These are phyloP conservation scores for Immersiella caudata DNA, from an alignment of 495 filamentous ascomycete genomes.

Conservation along the genomic window DNA sequence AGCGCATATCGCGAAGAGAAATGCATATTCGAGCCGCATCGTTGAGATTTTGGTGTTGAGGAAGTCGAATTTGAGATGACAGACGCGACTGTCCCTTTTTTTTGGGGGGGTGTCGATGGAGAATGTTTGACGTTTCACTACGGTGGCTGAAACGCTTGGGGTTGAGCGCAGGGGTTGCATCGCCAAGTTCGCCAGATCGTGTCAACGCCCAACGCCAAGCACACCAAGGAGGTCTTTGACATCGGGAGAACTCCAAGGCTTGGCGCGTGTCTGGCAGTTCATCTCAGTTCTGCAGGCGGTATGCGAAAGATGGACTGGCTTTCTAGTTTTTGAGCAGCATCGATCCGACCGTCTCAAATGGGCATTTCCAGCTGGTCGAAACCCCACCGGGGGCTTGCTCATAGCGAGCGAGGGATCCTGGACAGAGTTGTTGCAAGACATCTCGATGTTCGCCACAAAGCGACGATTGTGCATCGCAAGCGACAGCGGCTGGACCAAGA, in stretches of 20 bases:
- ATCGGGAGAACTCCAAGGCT: not conserved
- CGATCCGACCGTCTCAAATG: no score
- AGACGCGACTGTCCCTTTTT: not conserved
- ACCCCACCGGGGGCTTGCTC: no score
- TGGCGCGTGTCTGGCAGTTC: not conserved
- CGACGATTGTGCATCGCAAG: not conserved
- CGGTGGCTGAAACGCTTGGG: slow-evolving; percentile 16
- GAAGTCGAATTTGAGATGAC: not conserved
- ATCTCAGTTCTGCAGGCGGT: not conserved
- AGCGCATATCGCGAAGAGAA: not conserved
- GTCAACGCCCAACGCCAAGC: not conserved
- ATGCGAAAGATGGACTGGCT: no score
- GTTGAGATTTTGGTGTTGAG: not conserved
- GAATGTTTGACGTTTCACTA: slow-evolving; percentile 8
- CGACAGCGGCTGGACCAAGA: not conserved
- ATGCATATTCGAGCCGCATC: not conserved
- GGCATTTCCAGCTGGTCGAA: no score
- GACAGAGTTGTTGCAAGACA: no score
- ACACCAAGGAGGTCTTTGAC: not conserved
- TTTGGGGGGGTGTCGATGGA: not conserved
- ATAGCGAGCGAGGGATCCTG: no score
- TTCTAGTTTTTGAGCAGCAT: no score
- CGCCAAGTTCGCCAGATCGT: not conserved
- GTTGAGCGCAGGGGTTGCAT: slow-evolving; percentile 1
- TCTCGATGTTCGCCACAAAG: not conserved